Evolutionary conservation across 441 rosid genomes (phyloP), one percentile per base, ranked within the genome.

Genomic region (Theobroma grandiflorum): DNA sequence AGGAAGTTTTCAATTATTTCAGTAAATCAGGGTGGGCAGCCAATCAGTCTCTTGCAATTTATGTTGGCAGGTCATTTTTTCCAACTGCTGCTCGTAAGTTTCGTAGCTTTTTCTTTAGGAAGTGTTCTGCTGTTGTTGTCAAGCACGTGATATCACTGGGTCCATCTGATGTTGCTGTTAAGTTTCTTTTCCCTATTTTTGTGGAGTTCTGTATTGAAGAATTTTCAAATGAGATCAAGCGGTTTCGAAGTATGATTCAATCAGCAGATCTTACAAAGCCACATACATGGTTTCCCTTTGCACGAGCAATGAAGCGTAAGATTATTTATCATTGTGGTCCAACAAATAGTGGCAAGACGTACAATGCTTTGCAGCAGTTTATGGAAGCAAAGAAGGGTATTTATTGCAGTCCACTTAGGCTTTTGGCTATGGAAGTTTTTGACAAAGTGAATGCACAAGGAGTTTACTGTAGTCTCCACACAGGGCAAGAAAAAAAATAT

Each of bases 361-460:
- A 91, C 75, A 94, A 93, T 85, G 98, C 99, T 47, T 78, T 96
- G 89, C 99, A 96, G 67, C 75, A 89, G 68, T 96, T 88, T 89
- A 94, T 94, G 98, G 99, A 93, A 85, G 99, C 98, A 70, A 87
- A 90, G 84, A 94, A 91, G 73, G 99, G 97, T 15, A 79, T 96
- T 85, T 96, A 96, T 85, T 96, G 98, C 73, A 96, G 99, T 79
- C 99, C 99, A 12, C 90, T 96, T 64, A 87, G 98, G 92, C 91
- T 96, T 8, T 87, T 96, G 87, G 98, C 98, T 1, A 96, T 96
- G 99, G 99, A 96, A 88, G 98, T 96, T 85, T 96, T 96, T 20
- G 98, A 94, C 86, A 96, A 94, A 84, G 98, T 96, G 72, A 96
- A 96, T 84, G 88, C 92, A 31, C 80, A 81, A 53, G 98, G 99